These are phyloP conservation scores for Echinochloa phyllopogon DNA, from an alignment of 176 grass and related monocot species.

Conservation along the genomic window DNA sequence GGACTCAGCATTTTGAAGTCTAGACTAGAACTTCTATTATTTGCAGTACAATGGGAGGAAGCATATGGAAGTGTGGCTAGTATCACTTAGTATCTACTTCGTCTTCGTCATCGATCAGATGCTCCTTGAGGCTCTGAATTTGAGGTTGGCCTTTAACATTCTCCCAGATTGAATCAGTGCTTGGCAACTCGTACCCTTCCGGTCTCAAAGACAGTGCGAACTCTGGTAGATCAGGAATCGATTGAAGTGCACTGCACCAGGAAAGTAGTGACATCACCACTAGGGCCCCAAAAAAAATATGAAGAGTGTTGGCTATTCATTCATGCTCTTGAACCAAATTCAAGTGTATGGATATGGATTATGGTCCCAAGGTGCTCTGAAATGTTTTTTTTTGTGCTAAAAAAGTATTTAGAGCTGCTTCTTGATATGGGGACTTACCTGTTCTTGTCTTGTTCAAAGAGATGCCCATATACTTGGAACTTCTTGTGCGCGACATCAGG, in stretches of 20 bases:
- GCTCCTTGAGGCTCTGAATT: conserved; percentile 85
- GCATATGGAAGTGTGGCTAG: conserved; percentile 21
- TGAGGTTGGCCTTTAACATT: conserved; percentile 67
- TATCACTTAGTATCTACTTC: conserved; percentile 43
- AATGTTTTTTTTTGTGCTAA: too few species aligned
- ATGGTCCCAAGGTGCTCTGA: too few species aligned
- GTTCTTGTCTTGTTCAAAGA: conserved; percentile 80
- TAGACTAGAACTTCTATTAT: conserved; percentile 8
- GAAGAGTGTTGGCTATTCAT: background rate
- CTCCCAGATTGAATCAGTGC: conserved; percentile 67
- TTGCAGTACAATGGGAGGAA: conserved; percentile 32
- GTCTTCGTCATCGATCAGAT: conserved; percentile 74
- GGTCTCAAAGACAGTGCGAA: conserved; percentile 84
- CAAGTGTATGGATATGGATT: too few species aligned
- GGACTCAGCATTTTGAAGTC: conserved; percentile 19
- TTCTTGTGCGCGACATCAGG: conserved; percentile 78
- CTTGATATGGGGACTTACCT: conserved; percentile 39
- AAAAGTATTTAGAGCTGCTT: too few species aligned
- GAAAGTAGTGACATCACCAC: conserved; percentile 29
- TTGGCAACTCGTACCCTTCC: conserved; percentile 75
- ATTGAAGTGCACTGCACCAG: conserved; percentile 63
- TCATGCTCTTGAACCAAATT: too few species aligned
- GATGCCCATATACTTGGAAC: conserved; percentile 77
- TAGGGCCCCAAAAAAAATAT: conserved; percentile 14
- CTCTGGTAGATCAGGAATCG: conserved; percentile 89